Evolutionary conservation across 306 rosid species (phyloP), one percentile per base, ranked within the genome.

Genomic region (Prunus armeniaca): DNA sequence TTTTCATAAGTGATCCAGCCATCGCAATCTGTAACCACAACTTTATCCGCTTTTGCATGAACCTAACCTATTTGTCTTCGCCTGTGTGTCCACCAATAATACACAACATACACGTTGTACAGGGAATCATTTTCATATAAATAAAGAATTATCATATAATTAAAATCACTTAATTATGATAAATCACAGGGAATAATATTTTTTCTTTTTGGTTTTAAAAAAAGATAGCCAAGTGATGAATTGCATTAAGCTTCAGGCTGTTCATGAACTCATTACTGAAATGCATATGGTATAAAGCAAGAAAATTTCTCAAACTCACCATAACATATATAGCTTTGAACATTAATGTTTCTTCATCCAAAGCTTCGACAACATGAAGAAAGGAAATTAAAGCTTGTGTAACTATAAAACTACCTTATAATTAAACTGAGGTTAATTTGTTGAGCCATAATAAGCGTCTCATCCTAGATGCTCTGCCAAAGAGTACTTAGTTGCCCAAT

Each of bases 401-500:
- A 12, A n/a, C 27, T 41, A 62, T 0, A 63, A 41, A 64, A 14
- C 62, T 70, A 70, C 63, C 74, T 51, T 34, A 28, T 47, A 51
- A 14, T 56, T 6, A 56, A 20, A n/a, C 62, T 20, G 27, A 56
- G 12, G 13, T 2, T 56, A 56, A n/a, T 20, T 56, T n/a, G 11
- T 7, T 20, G 62, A 46, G 57, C 62, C 67, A 52, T 47, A 13
- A 32, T 52, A 13, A 11, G 61, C 71, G 56, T 79, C 52, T 25
- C 65, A 74, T 69, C 54, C 71, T 52, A 52, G n/a, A 47, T 57
- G 78, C 55, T 79, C 73, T 87, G 94, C 97, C 97, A 91, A 91
- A 91, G 94, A 89, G 78, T 84, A 68, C 71, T 75, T 78, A 74
- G 97, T 91, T 89, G 94, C 97, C 97, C 97, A 80, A 82, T n/a